Evolutionary conservation across 371 early-diverging fungal genomes (phyloP).

Genomic region (Lichtheimia corymbifera): DNA sequence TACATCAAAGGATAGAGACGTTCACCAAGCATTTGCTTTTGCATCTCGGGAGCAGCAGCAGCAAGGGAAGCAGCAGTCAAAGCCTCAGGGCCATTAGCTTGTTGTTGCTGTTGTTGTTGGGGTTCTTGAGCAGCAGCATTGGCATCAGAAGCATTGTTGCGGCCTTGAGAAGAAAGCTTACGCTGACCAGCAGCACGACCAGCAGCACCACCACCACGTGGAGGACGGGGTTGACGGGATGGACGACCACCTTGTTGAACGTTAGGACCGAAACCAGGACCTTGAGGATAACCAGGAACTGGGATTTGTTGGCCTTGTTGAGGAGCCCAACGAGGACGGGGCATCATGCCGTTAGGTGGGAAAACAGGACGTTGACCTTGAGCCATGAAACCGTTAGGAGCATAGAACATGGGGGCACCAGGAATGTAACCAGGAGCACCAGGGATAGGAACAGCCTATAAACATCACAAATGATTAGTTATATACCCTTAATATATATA

Average conservation of each 20-base stretch:
- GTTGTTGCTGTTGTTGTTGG: constrained; percentile 74
- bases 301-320: constrained; percentile 63
- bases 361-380: constrained; percentile 73
- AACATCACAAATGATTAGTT: too few relatives aligned
- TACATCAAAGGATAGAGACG: constrained; percentile 85
- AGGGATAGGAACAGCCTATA: constrained; percentile 38
- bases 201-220: constrained; percentile 59
- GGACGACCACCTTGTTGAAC: constrained; percentile 40
- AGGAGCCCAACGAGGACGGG: constrained; percentile 78
- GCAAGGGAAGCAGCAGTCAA: constrained; percentile 85
- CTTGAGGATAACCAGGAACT: constrained; percentile 52
- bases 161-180: constrained; percentile 15
- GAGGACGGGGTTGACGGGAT: constrained; percentile 54
- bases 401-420: constrained; percentile 55
- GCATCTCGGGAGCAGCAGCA: constrained; percentile 80
- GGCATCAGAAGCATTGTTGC: constrained; percentile 51
- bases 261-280: constrained; percentile 44
- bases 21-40: constrained; percentile 97
- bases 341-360: constrained; percentile 74
- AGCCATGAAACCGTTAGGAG: constrained; percentile 54
- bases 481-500: neutral
- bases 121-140: constrained; percentile 66
- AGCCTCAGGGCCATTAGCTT: constrained; percentile 32
- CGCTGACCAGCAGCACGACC: constrained; percentile 27
- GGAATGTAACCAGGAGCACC: constrained; percentile 53